Percentiles rank a stretch among this genome's conserved stretches.
Conservation (phyloP, 306 rosid species). For the Gillenia trifoliata region DNA sequence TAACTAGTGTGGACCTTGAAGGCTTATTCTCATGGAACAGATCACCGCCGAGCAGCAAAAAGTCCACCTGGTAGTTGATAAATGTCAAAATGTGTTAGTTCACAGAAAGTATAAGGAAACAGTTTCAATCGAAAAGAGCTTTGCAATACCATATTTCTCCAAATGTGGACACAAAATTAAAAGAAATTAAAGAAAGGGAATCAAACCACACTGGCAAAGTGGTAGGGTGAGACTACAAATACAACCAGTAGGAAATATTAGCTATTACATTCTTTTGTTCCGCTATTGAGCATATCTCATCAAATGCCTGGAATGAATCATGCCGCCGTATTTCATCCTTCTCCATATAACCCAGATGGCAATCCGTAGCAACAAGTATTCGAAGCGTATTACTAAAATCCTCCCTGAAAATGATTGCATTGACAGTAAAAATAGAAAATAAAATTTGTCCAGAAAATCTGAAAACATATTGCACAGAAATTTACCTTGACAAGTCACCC, state of each 20-base stretch:
- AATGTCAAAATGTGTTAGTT: not conserved
- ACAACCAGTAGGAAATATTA: not conserved
- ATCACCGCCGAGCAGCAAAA: slow-evolving; percentile 85
- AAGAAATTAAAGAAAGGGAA: not conserved
- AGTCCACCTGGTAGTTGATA: slow-evolving; percentile 45
- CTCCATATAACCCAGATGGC: slow-evolving; percentile 95
- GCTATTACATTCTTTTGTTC: slow-evolving; percentile 44
- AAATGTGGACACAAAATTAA: not conserved
- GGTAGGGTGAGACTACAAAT: not conserved
- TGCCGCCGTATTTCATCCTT: slow-evolving; percentile 94
- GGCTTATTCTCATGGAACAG: slow-evolving; percentile 98
- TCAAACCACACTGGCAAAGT: not conserved
- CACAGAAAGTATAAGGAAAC: not conserved
- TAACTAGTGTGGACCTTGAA: slow-evolving; percentile 77
- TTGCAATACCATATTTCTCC: not conserved
- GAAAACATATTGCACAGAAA: not conserved
- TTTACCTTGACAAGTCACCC: slow-evolving; percentile 39
- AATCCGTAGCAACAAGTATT: slow-evolving; percentile 87
- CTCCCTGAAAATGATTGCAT: slow-evolving; percentile 40
- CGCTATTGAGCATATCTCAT: slow-evolving; percentile 90
- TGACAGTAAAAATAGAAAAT: not conserved
- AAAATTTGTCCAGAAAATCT: not conserved
- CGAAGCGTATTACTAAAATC: slow-evolving; percentile 59
- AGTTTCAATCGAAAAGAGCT: not conserved
- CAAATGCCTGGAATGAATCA: slow-evolving; percentile 85